Conservation (phyloP, 805 yeast genomes). For the Candida pseudofarinosa region DNA sequence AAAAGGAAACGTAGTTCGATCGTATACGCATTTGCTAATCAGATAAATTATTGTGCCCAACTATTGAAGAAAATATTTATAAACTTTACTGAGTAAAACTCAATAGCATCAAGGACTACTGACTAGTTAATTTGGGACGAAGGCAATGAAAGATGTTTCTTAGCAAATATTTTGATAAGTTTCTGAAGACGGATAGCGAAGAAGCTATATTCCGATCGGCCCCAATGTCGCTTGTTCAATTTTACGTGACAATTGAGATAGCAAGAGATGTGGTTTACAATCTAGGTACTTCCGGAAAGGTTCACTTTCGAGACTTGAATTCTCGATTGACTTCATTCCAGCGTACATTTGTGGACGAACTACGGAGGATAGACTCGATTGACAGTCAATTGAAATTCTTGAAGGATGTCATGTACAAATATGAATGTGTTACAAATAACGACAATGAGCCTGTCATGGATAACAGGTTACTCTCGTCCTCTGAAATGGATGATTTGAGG, state of each 20-base stretch:
- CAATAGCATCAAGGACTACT: too few species aligned
- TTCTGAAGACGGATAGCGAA: constrained; percentile 1
- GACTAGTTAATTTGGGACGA: too few species aligned
- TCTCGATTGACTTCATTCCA: constrained; percentile 42
- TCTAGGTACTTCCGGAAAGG: constrained; percentile 36
- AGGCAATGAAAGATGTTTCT: background rate
- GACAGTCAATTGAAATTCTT: constrained; percentile 28
- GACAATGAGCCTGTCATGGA: constrained; percentile 29
- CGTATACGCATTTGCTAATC: background rate
- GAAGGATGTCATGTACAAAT: constrained; percentile 26
- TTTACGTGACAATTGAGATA: constrained; percentile 44
- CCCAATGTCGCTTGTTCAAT: constrained; percentile 46
- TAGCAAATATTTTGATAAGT: background rate
- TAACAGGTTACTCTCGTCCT: constrained; percentile 46
- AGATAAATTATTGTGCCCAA: too few species aligned
- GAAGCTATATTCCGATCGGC: constrained; percentile 46
- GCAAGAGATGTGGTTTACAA: constrained; percentile 39
- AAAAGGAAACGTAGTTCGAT: background rate
- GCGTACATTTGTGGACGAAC: constrained; percentile 40
- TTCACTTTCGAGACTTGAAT: constrained; percentile 49
- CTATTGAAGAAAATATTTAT: too few species aligned
- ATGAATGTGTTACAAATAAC: constrained; percentile 23
- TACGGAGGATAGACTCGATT: constrained; percentile 33
- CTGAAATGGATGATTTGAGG: constrained; percentile 33
- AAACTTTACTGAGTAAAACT: too few species aligned